Conservation (phyloP, 2,329 filamentous ascomycete genomes). For the Penicillium sp. region DNA sequence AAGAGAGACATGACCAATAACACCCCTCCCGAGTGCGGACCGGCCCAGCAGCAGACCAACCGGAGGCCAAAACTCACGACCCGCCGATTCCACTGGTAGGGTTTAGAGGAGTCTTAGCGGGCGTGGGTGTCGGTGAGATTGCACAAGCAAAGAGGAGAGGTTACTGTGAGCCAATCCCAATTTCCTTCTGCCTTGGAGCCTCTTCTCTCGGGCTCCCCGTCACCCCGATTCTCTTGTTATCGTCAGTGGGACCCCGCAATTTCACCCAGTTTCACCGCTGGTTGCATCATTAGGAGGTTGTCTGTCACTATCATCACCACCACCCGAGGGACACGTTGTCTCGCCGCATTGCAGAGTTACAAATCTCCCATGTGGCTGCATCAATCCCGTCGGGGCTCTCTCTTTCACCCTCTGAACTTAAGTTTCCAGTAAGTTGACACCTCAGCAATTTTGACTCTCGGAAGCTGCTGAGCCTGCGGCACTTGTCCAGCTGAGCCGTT, state of each 20-base stretch:
- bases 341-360: neutral
- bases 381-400: neutral
- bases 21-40: constrained; percentile 2
- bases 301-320: neutral
- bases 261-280: constrained; percentile 29
- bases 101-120: constrained; percentile 19
- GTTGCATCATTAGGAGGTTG: constrained; percentile 2
- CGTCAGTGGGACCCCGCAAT: constrained; percentile 17
- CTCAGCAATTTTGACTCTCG: neutral
- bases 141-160: neutral
- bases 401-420: too few species aligned
- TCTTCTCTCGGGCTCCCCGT: constrained; percentile 8
- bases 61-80: neutral
- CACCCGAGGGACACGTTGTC: constrained; percentile 6
- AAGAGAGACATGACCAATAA: constrained; percentile 13
- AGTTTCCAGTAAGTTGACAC: neutral
- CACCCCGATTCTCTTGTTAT: neutral
- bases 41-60: constrained; percentile 13
- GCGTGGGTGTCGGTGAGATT: constrained; percentile 23
- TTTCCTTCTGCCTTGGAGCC: constrained; percentile 24
- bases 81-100: constrained; percentile 26
- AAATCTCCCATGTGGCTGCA: neutral
- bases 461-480: neutral
- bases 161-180: constrained; percentile 16
- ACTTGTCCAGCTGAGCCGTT: neutral